Conservation (phyloP, 1,139 yeast genomes). For the Saccharomyces hybrid region DNA sequence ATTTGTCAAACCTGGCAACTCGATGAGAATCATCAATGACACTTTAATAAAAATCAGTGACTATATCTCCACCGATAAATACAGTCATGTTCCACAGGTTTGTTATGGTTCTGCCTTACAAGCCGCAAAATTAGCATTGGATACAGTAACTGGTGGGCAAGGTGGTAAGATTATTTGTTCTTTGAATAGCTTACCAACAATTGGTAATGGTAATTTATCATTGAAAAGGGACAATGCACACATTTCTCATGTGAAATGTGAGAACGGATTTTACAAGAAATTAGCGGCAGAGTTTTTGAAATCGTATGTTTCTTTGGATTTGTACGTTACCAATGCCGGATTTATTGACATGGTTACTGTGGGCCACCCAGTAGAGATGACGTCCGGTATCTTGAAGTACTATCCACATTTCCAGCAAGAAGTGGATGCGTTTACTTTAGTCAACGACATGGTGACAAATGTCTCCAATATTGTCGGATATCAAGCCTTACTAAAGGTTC, state of each 20-base stretch:
- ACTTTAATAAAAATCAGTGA: conserved; percentile 58
- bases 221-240: conserved; percentile 47
- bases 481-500: conserved; percentile 74
- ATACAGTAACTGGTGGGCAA: conserved; percentile 41
- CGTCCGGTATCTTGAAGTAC: conserved; percentile 64
- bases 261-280: conserved; percentile 53
- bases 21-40: conserved; percentile 55
- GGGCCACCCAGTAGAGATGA: conserved; percentile 54
- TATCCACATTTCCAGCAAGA: conserved; percentile 64
- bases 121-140: conserved; percentile 60
- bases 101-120: conserved; percentile 75
- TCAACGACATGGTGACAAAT: conserved; percentile 49
- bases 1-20: conserved; percentile 69
- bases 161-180: conserved; percentile 80
- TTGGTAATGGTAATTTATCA: conserved; percentile 76
- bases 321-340: conserved; percentile 59
- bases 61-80: conserved; percentile 36
- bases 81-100: conserved; percentile 51
- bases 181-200: conserved; percentile 63
- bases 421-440: conserved; percentile 61
- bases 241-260: conserved; percentile 55
- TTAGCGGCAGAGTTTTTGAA: conserved; percentile 52
- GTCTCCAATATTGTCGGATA: conserved; percentile 52
- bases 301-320: conserved; percentile 65
- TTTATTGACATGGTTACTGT: conserved; percentile 69